Evolutionary conservation across 1,284 basidiomycete genomes (phyloP).

Genomic region (Tranzscheliella williamsii): DNA sequence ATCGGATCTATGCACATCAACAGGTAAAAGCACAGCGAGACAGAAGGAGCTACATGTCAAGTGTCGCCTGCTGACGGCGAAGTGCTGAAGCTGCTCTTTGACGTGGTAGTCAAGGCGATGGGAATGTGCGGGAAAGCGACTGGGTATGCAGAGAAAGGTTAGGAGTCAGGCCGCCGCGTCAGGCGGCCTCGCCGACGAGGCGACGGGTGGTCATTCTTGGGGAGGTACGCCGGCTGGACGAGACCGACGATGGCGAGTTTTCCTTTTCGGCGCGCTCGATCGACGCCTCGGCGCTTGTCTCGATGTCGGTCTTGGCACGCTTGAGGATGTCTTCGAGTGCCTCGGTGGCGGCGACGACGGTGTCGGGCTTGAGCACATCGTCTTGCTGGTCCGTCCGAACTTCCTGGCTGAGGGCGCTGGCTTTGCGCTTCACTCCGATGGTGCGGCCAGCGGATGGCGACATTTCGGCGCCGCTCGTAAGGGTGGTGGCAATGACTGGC

Average conservation of each 20-base stretch:
- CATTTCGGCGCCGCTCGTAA: neutral
- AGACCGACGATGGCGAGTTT: conserved; percentile 17
- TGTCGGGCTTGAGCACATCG: too few species aligned
- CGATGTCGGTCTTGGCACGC: conserved; percentile 11
- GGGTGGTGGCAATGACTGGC: neutral
- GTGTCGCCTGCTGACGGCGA: too few species aligned
- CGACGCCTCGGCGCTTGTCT: neutral
- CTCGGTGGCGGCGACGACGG: neutral
- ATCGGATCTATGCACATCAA: too few species aligned
- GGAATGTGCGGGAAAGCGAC: too few species aligned
- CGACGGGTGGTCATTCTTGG: conserved; percentile 28
- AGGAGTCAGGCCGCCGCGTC: too few species aligned
- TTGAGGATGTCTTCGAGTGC: conserved; percentile 19
- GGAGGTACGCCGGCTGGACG: conserved; percentile 33
- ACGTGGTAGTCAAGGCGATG: too few species aligned
- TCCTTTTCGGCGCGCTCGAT: conserved; percentile 11
- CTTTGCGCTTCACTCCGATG: conserved; percentile 26
- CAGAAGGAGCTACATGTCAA: too few species aligned
- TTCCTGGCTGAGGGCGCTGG: conserved; percentile 35
- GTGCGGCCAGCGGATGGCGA: conserved; percentile 1
- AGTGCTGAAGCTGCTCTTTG: too few species aligned
- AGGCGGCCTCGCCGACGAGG: conserved; percentile 12
- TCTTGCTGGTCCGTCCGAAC: conserved; percentile 9
- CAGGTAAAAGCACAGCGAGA: too few species aligned
- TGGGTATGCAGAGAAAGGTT: too few species aligned